Evolutionary conservation across 345 rosid species (phyloP).

Genomic region (Salix purpurea): DNA sequence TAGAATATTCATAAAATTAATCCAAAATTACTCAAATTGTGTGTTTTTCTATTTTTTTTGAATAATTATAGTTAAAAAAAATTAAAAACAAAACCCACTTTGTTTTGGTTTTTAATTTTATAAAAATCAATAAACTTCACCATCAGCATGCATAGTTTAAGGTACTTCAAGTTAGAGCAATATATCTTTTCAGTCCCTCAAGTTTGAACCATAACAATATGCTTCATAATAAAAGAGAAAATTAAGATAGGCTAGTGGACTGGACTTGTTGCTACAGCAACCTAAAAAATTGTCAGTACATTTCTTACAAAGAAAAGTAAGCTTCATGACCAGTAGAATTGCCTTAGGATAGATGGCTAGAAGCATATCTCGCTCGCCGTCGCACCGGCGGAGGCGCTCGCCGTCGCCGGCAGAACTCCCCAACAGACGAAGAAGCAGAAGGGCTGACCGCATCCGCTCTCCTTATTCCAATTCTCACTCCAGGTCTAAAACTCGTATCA

Average conservation of each 20-base stretch:
- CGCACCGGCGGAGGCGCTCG: slow-evolving; percentile 47
- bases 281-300: neutral
- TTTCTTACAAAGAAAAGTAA: neutral
- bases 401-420: slow-evolving; percentile 34
- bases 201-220: no score
- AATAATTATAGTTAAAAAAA: no score
- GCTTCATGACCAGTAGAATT: neutral
- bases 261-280: neutral
- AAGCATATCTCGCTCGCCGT: slow-evolving; percentile 64
- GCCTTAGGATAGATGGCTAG: slow-evolving; percentile 33
- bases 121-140: no score
- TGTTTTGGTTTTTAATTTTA: no score
- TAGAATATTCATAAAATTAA: no score
- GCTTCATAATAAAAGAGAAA: no score
- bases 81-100: no score
- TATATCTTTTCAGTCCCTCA: no score
- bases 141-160: no score
- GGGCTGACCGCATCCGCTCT: slow-evolving; percentile 41
- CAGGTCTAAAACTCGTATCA: slow-evolving; percentile 23
- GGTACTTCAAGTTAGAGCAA: no score
- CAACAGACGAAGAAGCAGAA: slow-evolving; percentile 39
- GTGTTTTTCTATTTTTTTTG: no score
- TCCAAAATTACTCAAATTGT: no score
- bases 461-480: slow-evolving; percentile 28
- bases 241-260: neutral